Evolutionary conservation across 768 basidiomycete species (phyloP).

Genomic region (Russula griseocarnosa): DNA sequence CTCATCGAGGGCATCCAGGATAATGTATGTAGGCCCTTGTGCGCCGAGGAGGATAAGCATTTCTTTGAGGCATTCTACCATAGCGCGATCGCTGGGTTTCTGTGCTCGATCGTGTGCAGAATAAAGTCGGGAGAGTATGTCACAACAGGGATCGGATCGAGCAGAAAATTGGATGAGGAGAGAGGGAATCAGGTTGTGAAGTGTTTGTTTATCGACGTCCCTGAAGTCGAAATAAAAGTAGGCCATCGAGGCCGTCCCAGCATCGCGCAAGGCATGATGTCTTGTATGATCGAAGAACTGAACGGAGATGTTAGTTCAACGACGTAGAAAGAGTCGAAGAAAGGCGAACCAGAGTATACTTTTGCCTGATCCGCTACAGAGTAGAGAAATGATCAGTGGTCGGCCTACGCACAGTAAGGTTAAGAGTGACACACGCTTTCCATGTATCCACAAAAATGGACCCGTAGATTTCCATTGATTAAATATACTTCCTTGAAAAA

Average conservation of each 20-base stretch:
- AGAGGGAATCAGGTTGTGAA: not conserved
- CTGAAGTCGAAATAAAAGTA: constrained; percentile 17
- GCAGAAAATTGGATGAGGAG: constrained; percentile 11
- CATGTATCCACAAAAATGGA: not conserved
- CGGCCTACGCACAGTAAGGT: not conserved
- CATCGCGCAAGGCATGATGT: not conserved
- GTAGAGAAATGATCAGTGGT: not conserved
- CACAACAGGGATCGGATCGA: not conserved
- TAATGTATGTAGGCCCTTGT: not conserved
- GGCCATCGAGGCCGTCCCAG: not conserved
- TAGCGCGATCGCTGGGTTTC: not conserved
- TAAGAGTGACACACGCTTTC: not conserved
- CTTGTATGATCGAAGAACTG: not conserved
- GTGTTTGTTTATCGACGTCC: constrained; percentile 6
- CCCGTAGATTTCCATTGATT: not conserved
- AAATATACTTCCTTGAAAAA: not conserved
- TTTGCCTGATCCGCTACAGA: not conserved
- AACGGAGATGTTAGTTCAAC: not conserved
- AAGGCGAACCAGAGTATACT: not conserved
- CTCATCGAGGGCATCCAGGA: not conserved
- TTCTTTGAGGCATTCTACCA: not conserved
- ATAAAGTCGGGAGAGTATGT: constrained; percentile 1
- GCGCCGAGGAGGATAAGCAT: not conserved
- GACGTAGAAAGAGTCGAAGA: not conserved
- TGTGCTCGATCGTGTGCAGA: not conserved